phyloP scores from a whole-genome alignment of 164 flowering plant genomes.

The Santalum album region DNA sequence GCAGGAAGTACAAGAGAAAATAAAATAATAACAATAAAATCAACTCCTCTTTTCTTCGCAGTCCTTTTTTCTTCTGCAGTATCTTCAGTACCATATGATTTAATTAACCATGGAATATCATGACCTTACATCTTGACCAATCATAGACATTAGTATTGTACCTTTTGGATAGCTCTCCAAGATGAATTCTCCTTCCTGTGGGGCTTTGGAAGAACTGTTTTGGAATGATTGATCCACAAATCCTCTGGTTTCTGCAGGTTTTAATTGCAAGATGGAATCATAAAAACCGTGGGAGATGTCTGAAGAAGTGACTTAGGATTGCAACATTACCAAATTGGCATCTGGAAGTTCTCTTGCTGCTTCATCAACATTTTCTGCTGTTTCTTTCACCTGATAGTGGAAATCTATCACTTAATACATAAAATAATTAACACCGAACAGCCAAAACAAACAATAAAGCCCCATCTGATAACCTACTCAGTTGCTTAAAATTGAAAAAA shows the following conservation, averaged over 20 bases:
- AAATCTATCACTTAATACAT: background rate
- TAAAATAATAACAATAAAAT: too few relatives aligned
- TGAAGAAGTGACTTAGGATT: background rate
- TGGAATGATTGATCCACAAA: constrained; percentile 84
- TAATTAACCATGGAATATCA: too few relatives aligned
- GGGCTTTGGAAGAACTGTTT: constrained; percentile 78
- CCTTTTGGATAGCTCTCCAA: constrained; percentile 92
- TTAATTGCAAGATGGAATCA: background rate
- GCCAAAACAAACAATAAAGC: too few relatives aligned
- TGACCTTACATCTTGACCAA: too few relatives aligned
- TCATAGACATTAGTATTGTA: constrained; percentile 11
- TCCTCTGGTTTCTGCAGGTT: constrained; percentile 85
- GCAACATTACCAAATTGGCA: constrained; percentile 69
- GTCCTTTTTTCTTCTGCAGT: too few relatives aligned
- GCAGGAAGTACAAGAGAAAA: too few relatives aligned
- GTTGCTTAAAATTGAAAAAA: too few relatives aligned
- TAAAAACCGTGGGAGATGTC: background rate
- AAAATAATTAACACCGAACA: background rate
- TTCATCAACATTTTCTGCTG: constrained; percentile 87
- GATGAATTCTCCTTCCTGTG: constrained; percentile 68
- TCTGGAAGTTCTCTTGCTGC: constrained; percentile 97
- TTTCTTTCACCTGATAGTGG: constrained; percentile 64
- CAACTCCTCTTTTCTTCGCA: too few relatives aligned
- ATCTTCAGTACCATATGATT: too few relatives aligned
- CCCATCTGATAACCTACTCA: too few relatives aligned